Base-by-base conservation (phyloP, 306 rosid genomes). In the Cicer judaicum region DNA sequence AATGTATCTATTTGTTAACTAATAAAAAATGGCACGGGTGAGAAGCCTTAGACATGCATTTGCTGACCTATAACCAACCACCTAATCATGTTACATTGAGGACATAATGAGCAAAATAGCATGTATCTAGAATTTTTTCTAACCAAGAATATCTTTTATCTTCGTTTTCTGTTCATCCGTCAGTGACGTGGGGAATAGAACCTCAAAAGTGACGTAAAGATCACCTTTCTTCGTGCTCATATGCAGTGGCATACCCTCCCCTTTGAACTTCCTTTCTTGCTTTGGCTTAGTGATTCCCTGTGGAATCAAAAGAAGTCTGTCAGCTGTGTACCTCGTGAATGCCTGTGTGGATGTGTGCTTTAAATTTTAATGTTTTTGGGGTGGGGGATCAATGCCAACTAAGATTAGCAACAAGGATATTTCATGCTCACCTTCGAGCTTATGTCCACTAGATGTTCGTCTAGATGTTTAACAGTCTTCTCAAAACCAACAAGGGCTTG, bases 401-500 rank as follows among this genome's bases (percentile, higher is more conserved):
- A 71, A 63, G 75, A 62, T 60, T 44, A 10, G 71, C 44, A 44
- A 73, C 10, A 46, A 40, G 2, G 79, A 68, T 38, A 60, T 29
- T 69, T 66, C 19, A 14, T 64, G 60, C 90, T 73, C 63, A 94
- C 99, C 99, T 86, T 90, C 53, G 98, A 65, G 87, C 98, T 62
- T n/a, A 94, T 84, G 76, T 94, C 86, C 43, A 94, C 96, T 70
- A 85, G 79, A 87, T 85, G 99, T 69, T 90, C 99, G 59, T 94
- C 99, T 8, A 92, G 88, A 82, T 94, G 99, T 79, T 90, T 87
- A 60, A 94, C 48, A 56, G 86, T 87, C 86, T 92, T 94, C 85
- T 94, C 93, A 75, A 90, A 94, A 63, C 99, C 98, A 46, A 90
- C 97, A 39, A 94, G 93, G 36, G 99, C 96, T 94, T 94, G 96